A percentile compares a stretch with the other conserved stretches of the same genome.
Evolutionary conservation across 768 basidiomycete genomes (phyloP).

Genomic region (Suillus subalutaceus): DNA sequence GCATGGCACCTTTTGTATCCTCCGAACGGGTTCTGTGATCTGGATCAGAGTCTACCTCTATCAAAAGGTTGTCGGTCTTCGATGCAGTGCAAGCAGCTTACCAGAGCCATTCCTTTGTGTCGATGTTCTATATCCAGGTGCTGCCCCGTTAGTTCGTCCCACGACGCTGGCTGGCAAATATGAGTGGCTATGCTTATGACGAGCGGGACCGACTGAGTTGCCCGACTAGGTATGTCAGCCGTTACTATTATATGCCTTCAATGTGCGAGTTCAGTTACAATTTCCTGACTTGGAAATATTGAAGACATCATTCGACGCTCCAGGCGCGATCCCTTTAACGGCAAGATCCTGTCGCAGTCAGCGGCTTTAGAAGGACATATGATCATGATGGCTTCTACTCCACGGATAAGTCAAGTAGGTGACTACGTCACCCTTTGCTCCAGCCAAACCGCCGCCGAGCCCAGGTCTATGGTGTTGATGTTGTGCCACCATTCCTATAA

Average conservation of each 20-base stretch:
- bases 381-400: neutral
- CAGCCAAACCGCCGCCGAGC: neutral
- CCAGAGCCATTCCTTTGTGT: slow-evolving; percentile 3
- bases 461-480: neutral
- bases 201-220: slow-evolving; percentile 4
- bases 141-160: neutral
- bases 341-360: neutral
- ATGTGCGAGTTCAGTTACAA: neutral
- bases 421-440: neutral
- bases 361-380: slow-evolving; percentile 1
- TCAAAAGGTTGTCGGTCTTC: slow-evolving; percentile 6
- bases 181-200: neutral
- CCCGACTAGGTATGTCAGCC: neutral
- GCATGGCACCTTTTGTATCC: slow-evolving; percentile 6
- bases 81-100: slow-evolving; percentile 8
- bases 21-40: slow-evolving; percentile 2
- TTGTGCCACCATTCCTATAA: too few relatives aligned
- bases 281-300: neutral
- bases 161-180: neutral
- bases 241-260: neutral
- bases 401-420: neutral
- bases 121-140: slow-evolving; percentile 1
- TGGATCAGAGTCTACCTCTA: slow-evolving; percentile 6
- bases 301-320: neutral
- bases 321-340: neutral